phyloP scores from a whole-genome alignment of 192 early-diverging fungal species.

The Podila epicladia region DNA sequence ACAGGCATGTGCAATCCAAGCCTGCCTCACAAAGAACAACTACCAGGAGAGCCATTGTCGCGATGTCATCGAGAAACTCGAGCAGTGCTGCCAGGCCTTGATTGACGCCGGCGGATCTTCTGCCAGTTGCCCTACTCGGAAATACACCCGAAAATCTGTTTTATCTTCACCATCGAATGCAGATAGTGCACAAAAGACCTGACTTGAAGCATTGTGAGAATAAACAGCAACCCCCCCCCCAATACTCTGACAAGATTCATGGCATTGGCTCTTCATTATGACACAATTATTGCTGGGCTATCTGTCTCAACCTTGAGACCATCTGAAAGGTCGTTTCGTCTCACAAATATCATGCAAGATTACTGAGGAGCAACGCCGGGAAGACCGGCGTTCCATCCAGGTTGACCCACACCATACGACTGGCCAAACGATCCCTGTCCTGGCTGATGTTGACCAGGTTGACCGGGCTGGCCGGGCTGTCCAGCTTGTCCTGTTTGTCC shows the following conservation, averaged over 20 bases:
- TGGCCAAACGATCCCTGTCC: constrained; percentile 20
- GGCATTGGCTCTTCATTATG: too few species aligned
- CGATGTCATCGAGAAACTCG: constrained; percentile 48
- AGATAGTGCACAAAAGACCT: not conserved
- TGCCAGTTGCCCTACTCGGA: constrained; percentile 53
- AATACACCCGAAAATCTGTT: constrained; percentile 16
- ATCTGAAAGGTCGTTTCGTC: not conserved
- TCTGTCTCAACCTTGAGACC: too few species aligned
- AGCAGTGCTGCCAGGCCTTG: constrained; percentile 57
- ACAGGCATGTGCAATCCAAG: constrained; percentile 64
- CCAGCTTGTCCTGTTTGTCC: too few species aligned
- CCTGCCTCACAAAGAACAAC: constrained; percentile 59
- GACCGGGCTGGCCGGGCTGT: constrained; percentile 8
- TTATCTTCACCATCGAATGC: not conserved
- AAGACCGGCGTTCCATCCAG: constrained; percentile 25
- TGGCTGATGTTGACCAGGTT: constrained; percentile 9
- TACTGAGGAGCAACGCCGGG: constrained; percentile 27
- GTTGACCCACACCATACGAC: not conserved
- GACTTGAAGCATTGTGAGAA: not conserved
- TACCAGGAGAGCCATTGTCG: constrained; percentile 61
- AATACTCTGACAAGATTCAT: too few species aligned
- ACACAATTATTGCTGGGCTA: not conserved
- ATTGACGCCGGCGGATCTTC: constrained; percentile 51
- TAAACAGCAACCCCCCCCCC: not conserved
- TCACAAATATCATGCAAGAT: not conserved